phyloP scores from a whole-genome alignment of 2,329 filamentous ascomycete species.

The Aspergillus sojae region DNA sequence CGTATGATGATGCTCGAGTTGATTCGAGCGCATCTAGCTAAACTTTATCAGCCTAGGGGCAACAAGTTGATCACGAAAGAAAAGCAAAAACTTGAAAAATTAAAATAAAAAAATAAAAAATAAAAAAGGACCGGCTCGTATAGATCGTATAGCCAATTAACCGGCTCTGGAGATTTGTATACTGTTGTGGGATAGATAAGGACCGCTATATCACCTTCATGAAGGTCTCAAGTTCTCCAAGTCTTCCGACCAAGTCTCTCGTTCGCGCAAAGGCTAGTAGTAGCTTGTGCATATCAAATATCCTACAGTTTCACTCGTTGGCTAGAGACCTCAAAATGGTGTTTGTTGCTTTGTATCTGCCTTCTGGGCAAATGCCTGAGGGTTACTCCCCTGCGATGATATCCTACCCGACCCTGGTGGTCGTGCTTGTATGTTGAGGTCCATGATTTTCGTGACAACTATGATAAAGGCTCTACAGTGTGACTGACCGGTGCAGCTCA shows the following conservation, averaged over 20 bases:
- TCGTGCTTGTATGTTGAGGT: slow-evolving; percentile 12
- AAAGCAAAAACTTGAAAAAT: neutral
- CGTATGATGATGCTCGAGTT: neutral
- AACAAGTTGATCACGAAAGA: neutral
- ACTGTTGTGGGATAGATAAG: neutral
- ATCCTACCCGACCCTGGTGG: slow-evolving; percentile 11
- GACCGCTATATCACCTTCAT: neutral
- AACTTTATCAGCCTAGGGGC: neutral
- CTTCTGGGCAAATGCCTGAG: slow-evolving; percentile 9
- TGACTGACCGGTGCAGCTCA: slow-evolving; percentile 1
- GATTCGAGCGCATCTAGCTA: neutral
- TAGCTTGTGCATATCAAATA: neutral
- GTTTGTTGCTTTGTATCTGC: slow-evolving; percentile 15
- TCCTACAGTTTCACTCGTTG: neutral
- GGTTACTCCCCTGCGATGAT: slow-evolving; percentile 5
- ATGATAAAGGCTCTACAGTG: neutral
- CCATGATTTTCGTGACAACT: neutral
- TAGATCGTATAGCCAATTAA: neutral
- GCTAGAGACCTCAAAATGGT: neutral
- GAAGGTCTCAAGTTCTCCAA: neutral
- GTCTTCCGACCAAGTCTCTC: neutral
- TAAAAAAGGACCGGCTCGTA: neutral
- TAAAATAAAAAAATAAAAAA: neutral
- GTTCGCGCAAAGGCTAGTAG: neutral
- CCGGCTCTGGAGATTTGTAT: neutral